Evolutionary conservation across 1,284 basidiomycete genomes (phyloP).

Genomic region (Anthracocystis setariae): DNA sequence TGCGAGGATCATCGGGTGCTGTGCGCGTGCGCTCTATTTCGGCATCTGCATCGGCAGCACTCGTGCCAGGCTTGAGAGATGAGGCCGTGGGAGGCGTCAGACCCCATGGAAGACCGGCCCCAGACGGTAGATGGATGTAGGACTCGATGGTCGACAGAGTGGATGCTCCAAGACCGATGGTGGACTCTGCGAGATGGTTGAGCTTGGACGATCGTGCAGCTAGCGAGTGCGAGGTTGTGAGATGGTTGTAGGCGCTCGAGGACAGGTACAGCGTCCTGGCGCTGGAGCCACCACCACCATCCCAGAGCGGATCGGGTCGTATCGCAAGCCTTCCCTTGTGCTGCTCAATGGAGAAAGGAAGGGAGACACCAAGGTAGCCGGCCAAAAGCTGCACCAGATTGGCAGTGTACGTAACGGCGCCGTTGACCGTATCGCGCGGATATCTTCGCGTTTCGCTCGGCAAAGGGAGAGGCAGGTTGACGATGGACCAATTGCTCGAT

Average conservation of each 20-base stretch:
- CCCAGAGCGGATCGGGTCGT: constrained; percentile 52
- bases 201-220: constrained; percentile 18
- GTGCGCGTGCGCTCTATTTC: constrained; percentile 1
- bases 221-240: constrained; percentile 17
- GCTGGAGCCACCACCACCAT: constrained; percentile 44
- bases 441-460: constrained; percentile 51
- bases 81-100: constrained; percentile 13
- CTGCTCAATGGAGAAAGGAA: constrained; percentile 51
- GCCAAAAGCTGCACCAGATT: constrained; percentile 50
- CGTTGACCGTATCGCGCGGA: constrained; percentile 50
- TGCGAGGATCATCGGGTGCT: constrained; percentile 2
- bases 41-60: background rate
- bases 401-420: constrained; percentile 45
- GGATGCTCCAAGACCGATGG: constrained; percentile 50
- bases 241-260: constrained; percentile 36
- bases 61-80: background rate
- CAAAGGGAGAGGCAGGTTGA: constrained; percentile 41
- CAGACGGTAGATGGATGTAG: constrained; percentile 47
- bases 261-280: constrained; percentile 48
- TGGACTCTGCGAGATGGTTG: constrained; percentile 47
- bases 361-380: constrained; percentile 47
- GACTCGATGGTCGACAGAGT: constrained; percentile 53
- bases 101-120: constrained; percentile 39
- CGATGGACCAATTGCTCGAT: constrained; percentile 48
- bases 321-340: constrained; percentile 41